Conservation (phyloP, 352 stramenopile genomes). For the Phytophthora cactorum region DNA sequence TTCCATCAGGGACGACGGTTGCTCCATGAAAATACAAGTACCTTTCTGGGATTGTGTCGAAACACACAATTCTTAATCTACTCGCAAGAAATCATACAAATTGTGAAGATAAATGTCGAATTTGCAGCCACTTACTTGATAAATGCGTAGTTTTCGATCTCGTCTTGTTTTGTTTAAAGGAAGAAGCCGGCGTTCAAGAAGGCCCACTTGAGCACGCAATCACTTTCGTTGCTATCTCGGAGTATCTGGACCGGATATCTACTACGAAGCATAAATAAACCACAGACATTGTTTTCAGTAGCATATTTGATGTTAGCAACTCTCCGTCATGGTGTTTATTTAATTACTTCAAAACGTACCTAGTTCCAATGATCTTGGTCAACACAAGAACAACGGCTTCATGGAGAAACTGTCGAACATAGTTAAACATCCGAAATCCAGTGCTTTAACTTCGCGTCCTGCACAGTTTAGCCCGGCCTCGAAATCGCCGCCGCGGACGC, state of each 20-base stretch:
- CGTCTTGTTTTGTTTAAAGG: constrained; percentile 20
- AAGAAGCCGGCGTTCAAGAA: constrained; percentile 76
- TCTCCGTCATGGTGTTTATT: neutral
- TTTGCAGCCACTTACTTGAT: constrained; percentile 40
- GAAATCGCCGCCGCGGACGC: constrained; percentile 63
- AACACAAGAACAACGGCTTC: constrained; percentile 68
- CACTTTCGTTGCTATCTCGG: constrained; percentile 60
- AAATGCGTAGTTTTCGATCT: constrained; percentile 13
- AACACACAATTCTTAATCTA: constrained; percentile 74
- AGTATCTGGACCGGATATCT: constrained; percentile 69
- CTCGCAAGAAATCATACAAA: neutral
- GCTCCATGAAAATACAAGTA: constrained; percentile 5
- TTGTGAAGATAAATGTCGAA: neutral
- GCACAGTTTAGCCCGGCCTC: constrained; percentile 42
- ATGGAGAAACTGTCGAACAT: constrained; percentile 63
- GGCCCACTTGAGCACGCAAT: constrained; percentile 77
- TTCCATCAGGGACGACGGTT: no score
- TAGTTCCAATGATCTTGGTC: constrained; percentile 63
- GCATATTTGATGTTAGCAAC: neutral
- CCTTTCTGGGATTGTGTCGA: constrained; percentile 81
- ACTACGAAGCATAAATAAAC: neutral
- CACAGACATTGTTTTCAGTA: no score
- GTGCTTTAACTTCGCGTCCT: constrained; percentile 28
- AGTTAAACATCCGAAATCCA: constrained; percentile 40
- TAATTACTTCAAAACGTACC: constrained; percentile 17